Percentiles rank a stretch among this genome's conserved stretches.
phyloP scores from a whole-genome alignment of 2,329 filamentous ascomycete species.

The Orbilia quercus region DNA sequence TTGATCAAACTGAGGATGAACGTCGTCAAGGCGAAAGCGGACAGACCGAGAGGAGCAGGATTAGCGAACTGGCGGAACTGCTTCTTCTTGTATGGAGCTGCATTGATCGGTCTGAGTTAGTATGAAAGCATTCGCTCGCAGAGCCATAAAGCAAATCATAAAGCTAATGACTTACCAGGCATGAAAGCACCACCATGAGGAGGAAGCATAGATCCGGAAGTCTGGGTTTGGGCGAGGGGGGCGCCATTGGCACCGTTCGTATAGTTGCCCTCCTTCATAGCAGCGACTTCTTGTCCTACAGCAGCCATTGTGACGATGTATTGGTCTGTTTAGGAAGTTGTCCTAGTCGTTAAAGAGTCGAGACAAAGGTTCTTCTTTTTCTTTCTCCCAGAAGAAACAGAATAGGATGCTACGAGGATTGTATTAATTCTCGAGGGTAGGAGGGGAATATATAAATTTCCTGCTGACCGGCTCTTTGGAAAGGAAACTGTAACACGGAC shows the following conservation, averaged over 20 bases:
- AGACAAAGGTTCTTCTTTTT: no score
- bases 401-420: conserved; percentile 16
- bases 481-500: conserved; percentile 30
- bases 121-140: background rate
- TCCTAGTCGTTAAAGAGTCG: conserved; percentile 35
- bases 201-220: conserved; percentile 62
- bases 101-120: conserved; percentile 13
- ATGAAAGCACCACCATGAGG: conserved; percentile 80
- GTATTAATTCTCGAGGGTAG: conserved; percentile 30
- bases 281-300: conserved; percentile 29
- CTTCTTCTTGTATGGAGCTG: conserved; percentile 70
- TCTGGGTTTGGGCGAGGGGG: conserved; percentile 41
- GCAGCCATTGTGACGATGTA: conserved; percentile 41
- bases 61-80: conserved; percentile 78
- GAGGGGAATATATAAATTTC: conserved; percentile 44
- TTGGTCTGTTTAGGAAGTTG: conserved; percentile 16
- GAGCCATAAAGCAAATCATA: background rate
- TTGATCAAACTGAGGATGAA: conserved; percentile 82
- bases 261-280: conserved; percentile 28
- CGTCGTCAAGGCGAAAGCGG: conserved; percentile 83
- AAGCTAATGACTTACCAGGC: conserved; percentile 67
- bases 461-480: conserved; percentile 40
- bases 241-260: conserved; percentile 46
- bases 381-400: conserved; percentile 28
- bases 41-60: conserved; percentile 80